phyloP scores from a whole-genome alignment of 257 asterid genomes.

The Nicotiana paniculata region DNA sequence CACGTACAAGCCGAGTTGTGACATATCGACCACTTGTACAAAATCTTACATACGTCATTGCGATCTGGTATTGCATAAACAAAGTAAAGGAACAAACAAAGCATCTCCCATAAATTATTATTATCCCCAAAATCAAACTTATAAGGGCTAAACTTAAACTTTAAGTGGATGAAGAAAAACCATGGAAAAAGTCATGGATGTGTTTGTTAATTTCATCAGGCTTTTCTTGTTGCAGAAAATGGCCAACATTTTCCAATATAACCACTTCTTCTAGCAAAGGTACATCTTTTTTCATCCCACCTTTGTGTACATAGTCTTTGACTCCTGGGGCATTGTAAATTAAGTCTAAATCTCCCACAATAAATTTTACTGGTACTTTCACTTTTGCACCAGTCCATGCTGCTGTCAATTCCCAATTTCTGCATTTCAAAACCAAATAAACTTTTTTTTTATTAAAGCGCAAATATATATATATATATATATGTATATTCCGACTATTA shows the following conservation, averaged over 20 bases:
- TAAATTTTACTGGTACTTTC: constrained; percentile 39
- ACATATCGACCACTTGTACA: neutral
- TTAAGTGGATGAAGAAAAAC: constrained; percentile 8
- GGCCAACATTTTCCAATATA: constrained; percentile 39
- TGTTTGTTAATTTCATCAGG: constrained; percentile 25
- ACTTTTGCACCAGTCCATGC: constrained; percentile 39
- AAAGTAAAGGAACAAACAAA: too few species aligned
- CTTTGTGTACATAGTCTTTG: constrained; percentile 28
- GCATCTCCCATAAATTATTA: too few species aligned
- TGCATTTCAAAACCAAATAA: neutral
- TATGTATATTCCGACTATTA: too few species aligned
- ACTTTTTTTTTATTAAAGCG: too few species aligned
- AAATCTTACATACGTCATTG: neutral
- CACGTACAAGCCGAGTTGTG: neutral
- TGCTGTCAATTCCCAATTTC: constrained; percentile 53
- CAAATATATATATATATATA: too few species aligned
- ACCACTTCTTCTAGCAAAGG: constrained; percentile 31
- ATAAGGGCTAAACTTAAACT: neutral
- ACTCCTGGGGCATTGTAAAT: constrained; percentile 31
- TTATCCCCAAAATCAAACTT: neutral
- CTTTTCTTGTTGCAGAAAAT: constrained; percentile 32
- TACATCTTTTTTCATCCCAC: constrained; percentile 25
- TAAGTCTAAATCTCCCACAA: constrained; percentile 39
- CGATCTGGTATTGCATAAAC: too few species aligned
- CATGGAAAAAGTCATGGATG: constrained; percentile 16